Conservation (phyloP, 2,329 filamentous ascomycete genomes). For the Pseudogymnoascus sp. region DNA sequence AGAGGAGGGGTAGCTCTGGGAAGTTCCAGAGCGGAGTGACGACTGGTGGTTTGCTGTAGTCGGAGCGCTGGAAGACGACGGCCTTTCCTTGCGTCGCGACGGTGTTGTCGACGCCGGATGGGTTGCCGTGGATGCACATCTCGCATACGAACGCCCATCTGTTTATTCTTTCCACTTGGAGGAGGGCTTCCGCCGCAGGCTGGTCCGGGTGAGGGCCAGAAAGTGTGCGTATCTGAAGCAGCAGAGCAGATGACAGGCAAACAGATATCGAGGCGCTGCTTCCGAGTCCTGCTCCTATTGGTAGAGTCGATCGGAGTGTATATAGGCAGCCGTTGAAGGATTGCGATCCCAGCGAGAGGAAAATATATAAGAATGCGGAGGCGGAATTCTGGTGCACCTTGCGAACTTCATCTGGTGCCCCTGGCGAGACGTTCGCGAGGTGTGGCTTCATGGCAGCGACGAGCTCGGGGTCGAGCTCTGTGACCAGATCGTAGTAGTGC, state of each 20-base stretch:
- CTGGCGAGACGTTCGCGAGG: constrained; percentile 59
- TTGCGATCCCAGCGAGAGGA: constrained; percentile 74
- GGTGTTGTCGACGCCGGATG: constrained; percentile 94
- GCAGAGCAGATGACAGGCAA: constrained; percentile 73
- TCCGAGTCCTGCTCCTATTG: constrained; percentile 81
- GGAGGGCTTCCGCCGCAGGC: constrained; percentile 72
- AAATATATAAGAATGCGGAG: constrained; percentile 83
- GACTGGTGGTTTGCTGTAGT: constrained; percentile 66
- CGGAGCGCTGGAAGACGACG: constrained; percentile 75
- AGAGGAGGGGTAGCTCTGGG: constrained; percentile 79
- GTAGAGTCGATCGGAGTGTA: constrained; percentile 86
- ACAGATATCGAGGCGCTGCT: constrained; percentile 93
- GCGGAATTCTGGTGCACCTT: constrained; percentile 81
- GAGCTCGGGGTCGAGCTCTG: constrained; percentile 73
- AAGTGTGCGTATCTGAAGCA: constrained; percentile 80
- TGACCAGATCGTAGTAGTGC: constrained; percentile 86
- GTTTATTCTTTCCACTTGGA: constrained; percentile 93
- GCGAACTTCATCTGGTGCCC: constrained; percentile 58
- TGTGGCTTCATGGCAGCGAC: constrained; percentile 73
- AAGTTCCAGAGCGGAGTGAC: constrained; percentile 78
- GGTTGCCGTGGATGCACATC: constrained; percentile 95
- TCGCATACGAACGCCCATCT: constrained; percentile 96
- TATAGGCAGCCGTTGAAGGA: constrained; percentile 77
- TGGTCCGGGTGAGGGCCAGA: constrained; percentile 90
- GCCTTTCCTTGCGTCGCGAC: constrained; percentile 90